These are phyloP conservation scores for Plasmodium gallinaceum DNA, from an alignment of 169 alveolate species.

Conservation along the genomic window DNA sequence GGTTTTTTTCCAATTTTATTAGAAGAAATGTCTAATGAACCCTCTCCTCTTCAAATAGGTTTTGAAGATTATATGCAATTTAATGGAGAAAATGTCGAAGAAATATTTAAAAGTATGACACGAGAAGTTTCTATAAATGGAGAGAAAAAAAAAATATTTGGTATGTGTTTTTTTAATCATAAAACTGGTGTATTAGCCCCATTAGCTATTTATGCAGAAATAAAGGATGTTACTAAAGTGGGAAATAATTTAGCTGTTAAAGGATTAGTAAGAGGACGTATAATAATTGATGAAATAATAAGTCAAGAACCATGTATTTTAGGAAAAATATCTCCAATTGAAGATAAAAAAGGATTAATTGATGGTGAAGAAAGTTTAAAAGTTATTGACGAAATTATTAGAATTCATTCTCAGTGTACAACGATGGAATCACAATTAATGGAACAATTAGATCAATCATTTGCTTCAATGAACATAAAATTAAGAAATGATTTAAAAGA, in stretches of 20 bases:
- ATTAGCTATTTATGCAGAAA: slow-evolving; percentile 86
- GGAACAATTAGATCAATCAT: slow-evolving; percentile 84
- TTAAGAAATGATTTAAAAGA: slow-evolving; percentile 82
- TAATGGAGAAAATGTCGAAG: slow-evolving; percentile 85
- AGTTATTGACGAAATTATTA: slow-evolving; percentile 83
- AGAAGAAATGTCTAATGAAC: slow-evolving; percentile 85
- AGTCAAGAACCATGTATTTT: slow-evolving; percentile 86
- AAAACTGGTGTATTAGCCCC: slow-evolving; percentile 87
- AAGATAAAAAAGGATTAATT: slow-evolving; percentile 81
- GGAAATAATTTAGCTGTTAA: slow-evolving; percentile 80
- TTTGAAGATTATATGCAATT: slow-evolving; percentile 85
- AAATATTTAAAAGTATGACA: slow-evolving; percentile 82
- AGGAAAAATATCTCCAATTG: slow-evolving; percentile 83
- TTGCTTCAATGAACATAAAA: slow-evolving; percentile 84
- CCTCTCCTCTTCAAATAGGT: slow-evolving; percentile 87
- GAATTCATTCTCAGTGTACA: slow-evolving; percentile 81
- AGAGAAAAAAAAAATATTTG: slow-evolving; percentile 78
- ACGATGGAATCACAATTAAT: slow-evolving; percentile 82
- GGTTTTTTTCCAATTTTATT: slow-evolving; percentile 85
- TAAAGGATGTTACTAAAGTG: slow-evolving; percentile 79
- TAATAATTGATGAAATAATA: slow-evolving; percentile 79
- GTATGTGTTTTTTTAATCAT: slow-evolving; percentile 86
- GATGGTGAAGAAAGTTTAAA: slow-evolving; percentile 83
- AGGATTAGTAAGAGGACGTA: slow-evolving; percentile 85
- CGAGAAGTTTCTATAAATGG: slow-evolving; percentile 39